Percentiles rank a stretch among this genome's conserved stretches.
Conservation (phyloP, 2,329 filamentous ascomycete genomes). For the Neopestalotiopsis sp. region DNA sequence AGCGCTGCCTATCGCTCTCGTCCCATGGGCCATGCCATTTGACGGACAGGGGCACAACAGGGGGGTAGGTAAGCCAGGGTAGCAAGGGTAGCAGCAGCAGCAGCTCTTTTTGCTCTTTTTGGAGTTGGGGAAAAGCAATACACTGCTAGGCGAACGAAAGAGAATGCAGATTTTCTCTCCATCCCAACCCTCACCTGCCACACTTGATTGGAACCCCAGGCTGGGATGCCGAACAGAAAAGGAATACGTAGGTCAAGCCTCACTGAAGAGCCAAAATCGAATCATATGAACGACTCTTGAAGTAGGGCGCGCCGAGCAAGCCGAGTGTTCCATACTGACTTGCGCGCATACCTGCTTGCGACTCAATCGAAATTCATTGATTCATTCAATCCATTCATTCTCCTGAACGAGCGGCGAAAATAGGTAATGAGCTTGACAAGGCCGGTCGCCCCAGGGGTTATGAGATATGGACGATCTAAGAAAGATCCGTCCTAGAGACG, state of each 20-base stretch:
- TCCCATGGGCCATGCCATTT: neutral
- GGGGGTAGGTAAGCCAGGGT: neutral
- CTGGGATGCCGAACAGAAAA: neutral
- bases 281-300: neutral
- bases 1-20: neutral
- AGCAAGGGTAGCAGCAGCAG: neutral
- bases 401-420: slow-evolving; percentile 6
- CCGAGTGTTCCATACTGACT: neutral
- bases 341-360: slow-evolving; percentile 2
- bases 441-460: neutral
- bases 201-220: neutral
- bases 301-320: neutral
- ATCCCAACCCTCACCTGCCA: slow-evolving; percentile 1
- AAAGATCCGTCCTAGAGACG: neutral
- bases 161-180: neutral
- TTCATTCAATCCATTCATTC: neutral
- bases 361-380: slow-evolving; percentile 3
- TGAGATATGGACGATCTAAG: neutral
- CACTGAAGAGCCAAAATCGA: neutral
- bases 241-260: neutral
- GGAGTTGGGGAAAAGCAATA: neutral
- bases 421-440: slow-evolving; percentile 3
- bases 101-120: neutral
- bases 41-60: neutral
- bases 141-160: slow-evolving; percentile 2